Conservation (phyloP, 2,329 filamentous ascomycete species). For the Atkinsonella hypoxylon region DNA sequence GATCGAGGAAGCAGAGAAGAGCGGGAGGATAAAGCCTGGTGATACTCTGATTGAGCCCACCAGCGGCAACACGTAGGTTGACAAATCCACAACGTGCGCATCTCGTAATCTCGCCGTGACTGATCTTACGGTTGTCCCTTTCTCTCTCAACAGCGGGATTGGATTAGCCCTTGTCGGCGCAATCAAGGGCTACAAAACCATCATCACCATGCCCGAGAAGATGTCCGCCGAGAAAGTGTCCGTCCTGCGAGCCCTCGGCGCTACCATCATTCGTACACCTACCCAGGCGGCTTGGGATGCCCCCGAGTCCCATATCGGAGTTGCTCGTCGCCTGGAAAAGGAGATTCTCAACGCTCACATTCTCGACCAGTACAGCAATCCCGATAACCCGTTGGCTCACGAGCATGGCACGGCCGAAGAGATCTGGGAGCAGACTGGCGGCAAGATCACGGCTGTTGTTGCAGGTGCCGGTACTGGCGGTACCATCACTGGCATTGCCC, state of each 20-base stretch:
- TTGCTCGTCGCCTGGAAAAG: slow-evolving; percentile 79
- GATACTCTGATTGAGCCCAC: slow-evolving; percentile 97
- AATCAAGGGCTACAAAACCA: slow-evolving; percentile 95
- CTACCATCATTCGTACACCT: slow-evolving; percentile 94
- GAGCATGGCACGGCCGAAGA: slow-evolving; percentile 92
- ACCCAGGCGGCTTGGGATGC: slow-evolving; percentile 91
- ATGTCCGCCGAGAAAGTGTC: slow-evolving; percentile 98
- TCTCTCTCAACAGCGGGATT: slow-evolving; percentile 48
- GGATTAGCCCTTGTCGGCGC: slow-evolving; percentile 87
- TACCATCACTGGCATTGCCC: slow-evolving; percentile 82
- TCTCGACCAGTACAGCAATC: slow-evolving; percentile 88
- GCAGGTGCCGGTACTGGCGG: slow-evolving; percentile 92
- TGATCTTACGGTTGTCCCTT: slow-evolving; percentile 8
- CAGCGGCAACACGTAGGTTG: slow-evolving; percentile 71
- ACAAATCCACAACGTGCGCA: not conserved
- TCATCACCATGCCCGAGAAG: slow-evolving; percentile 97
- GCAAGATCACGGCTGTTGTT: slow-evolving; percentile 70
- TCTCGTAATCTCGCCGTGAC: not conserved
- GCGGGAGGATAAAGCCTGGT: slow-evolving; percentile 88
- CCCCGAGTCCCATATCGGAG: slow-evolving; percentile 93
- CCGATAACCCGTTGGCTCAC: slow-evolving; percentile 85
- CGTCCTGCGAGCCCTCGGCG: slow-evolving; percentile 83
- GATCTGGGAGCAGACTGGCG: slow-evolving; percentile 84
- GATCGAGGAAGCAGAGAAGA: slow-evolving; percentile 89
- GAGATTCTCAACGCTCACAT: slow-evolving; percentile 97